phyloP scores from a whole-genome alignment of 768 basidiomycete genomes.

The Leucosporidium scottii region DNA sequence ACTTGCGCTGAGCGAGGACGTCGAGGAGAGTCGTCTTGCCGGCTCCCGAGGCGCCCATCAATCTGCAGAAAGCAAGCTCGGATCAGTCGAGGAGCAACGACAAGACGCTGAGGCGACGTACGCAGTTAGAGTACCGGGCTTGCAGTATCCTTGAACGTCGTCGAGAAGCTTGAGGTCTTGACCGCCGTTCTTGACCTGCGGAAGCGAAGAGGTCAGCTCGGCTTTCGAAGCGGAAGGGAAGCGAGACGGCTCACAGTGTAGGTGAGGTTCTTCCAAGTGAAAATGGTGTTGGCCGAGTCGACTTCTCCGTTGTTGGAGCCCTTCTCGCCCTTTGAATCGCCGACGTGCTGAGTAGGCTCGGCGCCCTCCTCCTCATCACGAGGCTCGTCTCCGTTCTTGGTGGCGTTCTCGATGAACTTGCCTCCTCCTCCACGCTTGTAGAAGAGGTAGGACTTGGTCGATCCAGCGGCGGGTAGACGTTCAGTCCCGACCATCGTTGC shows the following conservation, averaged over 20 bases:
- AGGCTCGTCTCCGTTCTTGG: too few species aligned
- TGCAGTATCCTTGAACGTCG: conserved; percentile 43
- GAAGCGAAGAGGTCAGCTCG: too few species aligned
- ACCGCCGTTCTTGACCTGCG: conserved; percentile 10
- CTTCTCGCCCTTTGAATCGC: too few species aligned
- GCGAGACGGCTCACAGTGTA: neutral
- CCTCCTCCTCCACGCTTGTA: conserved; percentile 13
- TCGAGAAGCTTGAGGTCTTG: conserved; percentile 23
- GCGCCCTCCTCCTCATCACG: too few species aligned
- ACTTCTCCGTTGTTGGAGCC: neutral
- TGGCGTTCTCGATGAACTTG: conserved; percentile 19
- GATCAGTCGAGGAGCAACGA: too few species aligned
- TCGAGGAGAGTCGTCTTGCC: conserved; percentile 44
- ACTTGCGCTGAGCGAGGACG: conserved; percentile 38
- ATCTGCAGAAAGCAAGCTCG: conserved; percentile 55
- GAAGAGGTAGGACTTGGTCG: conserved; percentile 7
- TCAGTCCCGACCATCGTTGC: neutral
- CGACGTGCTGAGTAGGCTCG: too few species aligned
- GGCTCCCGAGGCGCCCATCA: conserved; percentile 48
- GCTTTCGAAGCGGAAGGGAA: too few species aligned
- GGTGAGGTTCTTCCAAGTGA: conserved; percentile 42
- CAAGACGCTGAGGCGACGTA: conserved; percentile 33
- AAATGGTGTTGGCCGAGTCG: conserved; percentile 11
- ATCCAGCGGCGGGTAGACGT: conserved; percentile 21
- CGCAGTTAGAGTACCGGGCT: conserved; percentile 46